A percentile compares a stretch with the other conserved stretches of the same genome.
Conservation (phyloP, 768 basidiomycete species). For the Rhizopogon salebrosus region DNA sequence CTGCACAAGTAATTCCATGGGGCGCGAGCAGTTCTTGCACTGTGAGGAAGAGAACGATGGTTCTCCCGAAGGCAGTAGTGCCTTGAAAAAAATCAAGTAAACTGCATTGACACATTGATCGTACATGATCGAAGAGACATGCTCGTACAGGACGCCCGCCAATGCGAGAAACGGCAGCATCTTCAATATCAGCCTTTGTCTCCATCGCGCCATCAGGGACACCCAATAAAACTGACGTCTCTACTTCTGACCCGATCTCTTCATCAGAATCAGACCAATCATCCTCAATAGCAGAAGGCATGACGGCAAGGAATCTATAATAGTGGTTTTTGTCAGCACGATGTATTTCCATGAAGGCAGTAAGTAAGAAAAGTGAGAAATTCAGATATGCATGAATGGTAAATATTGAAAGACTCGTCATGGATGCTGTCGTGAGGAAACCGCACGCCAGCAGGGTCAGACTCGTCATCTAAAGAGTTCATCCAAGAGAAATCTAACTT, state of each 20-base stretch:
- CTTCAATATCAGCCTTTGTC: slow-evolving; percentile 51
- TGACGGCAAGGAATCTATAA: slow-evolving; percentile 16
- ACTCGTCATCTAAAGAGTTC: slow-evolving; percentile 73
- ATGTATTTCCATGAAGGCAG: not conserved
- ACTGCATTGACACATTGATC: slow-evolving; percentile 38
- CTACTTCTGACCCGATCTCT: slow-evolving; percentile 46
- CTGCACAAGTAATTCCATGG: slow-evolving; percentile 81
- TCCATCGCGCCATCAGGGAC: slow-evolving; percentile 73
- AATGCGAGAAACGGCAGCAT: slow-evolving; percentile 84
- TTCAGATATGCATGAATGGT: slow-evolving; percentile 97
- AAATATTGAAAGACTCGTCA: slow-evolving; percentile 64
- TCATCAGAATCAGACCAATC: slow-evolving; percentile 84
- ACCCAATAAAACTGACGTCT: slow-evolving; percentile 75
- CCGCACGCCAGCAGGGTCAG: slow-evolving; percentile 57
- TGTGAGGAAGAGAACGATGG: slow-evolving; percentile 57
- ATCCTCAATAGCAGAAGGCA: slow-evolving; percentile 43
- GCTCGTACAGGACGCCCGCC: slow-evolving; percentile 85
- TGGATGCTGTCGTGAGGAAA: slow-evolving; percentile 47
- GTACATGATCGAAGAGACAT: slow-evolving; percentile 43
- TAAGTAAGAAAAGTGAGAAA: not conserved
- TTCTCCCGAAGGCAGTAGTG: slow-evolving; percentile 61
- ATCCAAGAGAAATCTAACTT: slow-evolving; percentile 27
- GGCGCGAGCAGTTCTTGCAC: slow-evolving; percentile 66
- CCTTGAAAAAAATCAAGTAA: slow-evolving; percentile 50
- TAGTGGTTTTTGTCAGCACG: slow-evolving; percentile 10